Evolutionary conservation across 768 basidiomycete species (phyloP).

Genomic region (Terana coerulea): DNA sequence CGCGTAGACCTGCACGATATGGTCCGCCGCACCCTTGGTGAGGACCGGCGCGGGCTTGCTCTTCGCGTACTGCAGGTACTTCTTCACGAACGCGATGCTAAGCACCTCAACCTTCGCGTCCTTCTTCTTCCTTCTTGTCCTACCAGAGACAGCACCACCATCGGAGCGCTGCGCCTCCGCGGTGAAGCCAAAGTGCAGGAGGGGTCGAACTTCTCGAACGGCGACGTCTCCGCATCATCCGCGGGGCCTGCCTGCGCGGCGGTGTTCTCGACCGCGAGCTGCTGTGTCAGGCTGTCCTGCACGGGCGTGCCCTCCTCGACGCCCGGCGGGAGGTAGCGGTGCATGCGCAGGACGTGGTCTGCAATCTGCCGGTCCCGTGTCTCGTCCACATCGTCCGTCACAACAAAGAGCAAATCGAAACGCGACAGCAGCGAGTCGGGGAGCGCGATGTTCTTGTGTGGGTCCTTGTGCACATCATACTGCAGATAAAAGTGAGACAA

Average conservation of each 20-base stretch:
- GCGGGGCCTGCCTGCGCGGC: conserved; percentile 34
- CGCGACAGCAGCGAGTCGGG: conserved; percentile 97
- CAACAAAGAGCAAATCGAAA: conserved; percentile 97
- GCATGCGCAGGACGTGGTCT: conserved; percentile 96
- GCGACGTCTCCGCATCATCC: conserved; percentile 66
- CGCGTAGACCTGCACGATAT: conserved; percentile 91
- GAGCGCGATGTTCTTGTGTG: conserved; percentile 96
- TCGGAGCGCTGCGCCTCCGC: conserved; percentile 39
- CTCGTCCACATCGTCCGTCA: conserved; percentile 98
- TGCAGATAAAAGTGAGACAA: conserved; percentile 31
- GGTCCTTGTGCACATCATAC: conserved; percentile 99
- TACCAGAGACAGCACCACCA: conserved; percentile 41
- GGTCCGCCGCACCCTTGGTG: conserved; percentile 91
- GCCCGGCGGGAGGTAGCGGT: conserved; percentile 93
- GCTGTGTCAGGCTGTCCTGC: conserved; percentile 83
- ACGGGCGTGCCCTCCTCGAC: conserved; percentile 94
- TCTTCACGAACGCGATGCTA: conserved; percentile 93
- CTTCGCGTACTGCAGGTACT: conserved; percentile 98
- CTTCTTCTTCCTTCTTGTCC: conserved; percentile 46
- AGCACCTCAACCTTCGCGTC: conserved; percentile 71
- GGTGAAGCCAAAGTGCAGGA: conserved; percentile 82
- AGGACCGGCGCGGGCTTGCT: conserved; percentile 79
- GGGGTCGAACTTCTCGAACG: conserved; percentile 95
- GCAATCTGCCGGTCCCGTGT: conserved; percentile 90
- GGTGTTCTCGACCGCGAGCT: conserved; percentile 68